These are phyloP conservation scores for Lineolata rhizophorae DNA, from an alignment of 495 filamentous ascomycete species.

Conservation along the genomic window DNA sequence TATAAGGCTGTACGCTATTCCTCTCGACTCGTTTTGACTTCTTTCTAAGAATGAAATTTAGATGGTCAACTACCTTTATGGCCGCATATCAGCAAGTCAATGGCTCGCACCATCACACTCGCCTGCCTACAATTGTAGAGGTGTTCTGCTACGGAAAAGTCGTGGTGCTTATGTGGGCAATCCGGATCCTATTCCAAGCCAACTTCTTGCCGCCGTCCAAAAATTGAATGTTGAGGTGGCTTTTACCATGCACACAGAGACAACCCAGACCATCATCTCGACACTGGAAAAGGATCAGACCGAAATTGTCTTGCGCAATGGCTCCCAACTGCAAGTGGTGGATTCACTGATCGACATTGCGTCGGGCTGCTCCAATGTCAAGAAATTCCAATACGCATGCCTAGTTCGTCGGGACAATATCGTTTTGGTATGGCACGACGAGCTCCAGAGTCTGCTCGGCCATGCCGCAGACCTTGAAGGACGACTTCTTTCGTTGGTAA, in stretches of 20 bases:
- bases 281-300: background rate
- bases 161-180: background rate
- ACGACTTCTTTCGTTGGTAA: constrained; percentile 2
- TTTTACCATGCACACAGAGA: background rate
- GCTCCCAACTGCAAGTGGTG: constrained; percentile 3
- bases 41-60: too few relatives aligned
- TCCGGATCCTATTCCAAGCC: background rate
- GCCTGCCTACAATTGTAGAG: background rate
- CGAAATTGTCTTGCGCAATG: constrained; percentile 1
- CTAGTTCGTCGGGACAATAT: constrained; percentile 3
- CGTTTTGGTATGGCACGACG: constrained; percentile 5
- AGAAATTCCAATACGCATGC: constrained; percentile 4
- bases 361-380: constrained; percentile 2
- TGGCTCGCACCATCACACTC: background rate
- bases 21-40: too few relatives aligned
- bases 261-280: background rate
- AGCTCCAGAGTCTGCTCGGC: constrained; percentile 2
- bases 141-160: background rate
- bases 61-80: background rate
- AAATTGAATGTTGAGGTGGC: background rate
- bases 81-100: background rate
- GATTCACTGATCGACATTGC: constrained; percentile 4
- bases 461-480: constrained; percentile 4
- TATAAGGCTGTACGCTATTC: too few relatives aligned
- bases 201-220: background rate